phyloP scores from a whole-genome alignment of 2,329 filamentous ascomycete genomes.

The Fusarium agapanthi region DNA sequence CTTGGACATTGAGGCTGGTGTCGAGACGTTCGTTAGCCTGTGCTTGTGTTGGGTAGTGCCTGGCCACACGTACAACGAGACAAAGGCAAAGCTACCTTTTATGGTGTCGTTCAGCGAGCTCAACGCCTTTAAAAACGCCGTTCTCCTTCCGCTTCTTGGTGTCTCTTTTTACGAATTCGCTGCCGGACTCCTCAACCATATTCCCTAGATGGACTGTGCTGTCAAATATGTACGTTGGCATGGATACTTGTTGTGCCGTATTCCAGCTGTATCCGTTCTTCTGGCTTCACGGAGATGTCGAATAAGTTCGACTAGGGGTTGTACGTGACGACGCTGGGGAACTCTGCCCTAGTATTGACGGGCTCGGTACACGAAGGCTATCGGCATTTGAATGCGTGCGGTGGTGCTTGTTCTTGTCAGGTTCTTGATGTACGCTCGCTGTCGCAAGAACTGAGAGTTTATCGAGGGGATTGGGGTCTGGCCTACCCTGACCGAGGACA shows the following conservation, averaged over 20 bases:
- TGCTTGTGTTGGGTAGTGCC: neutral
- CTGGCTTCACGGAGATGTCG: constrained; percentile 36
- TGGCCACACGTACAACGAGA: neutral
- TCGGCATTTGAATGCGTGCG: constrained; percentile 31
- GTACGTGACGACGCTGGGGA: constrained; percentile 35
- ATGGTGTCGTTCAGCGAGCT: neutral
- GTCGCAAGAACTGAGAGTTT: constrained; percentile 51
- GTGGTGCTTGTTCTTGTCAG: constrained; percentile 35
- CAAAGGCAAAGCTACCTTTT: neutral
- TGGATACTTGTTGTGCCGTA: constrained; percentile 14
- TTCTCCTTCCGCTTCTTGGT: neutral
- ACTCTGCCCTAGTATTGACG: constrained; percentile 31
- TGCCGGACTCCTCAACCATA: neutral
- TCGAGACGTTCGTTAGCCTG: neutral
- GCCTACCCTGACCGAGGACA: constrained; percentile 38
- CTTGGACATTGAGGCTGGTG: neutral
- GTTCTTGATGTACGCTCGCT: constrained; percentile 47
- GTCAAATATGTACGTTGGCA: neutral
- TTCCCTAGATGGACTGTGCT: constrained; percentile 10
- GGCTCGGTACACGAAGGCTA: constrained; percentile 38
- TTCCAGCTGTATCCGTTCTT: constrained; percentile 30
- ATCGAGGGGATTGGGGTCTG: constrained; percentile 41
- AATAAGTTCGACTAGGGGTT: constrained; percentile 36
- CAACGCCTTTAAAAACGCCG: neutral
- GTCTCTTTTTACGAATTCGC: neutral